Base-by-base conservation (phyloP, 78 protist species). In the Dictyostelium brefeldianum region DNA sequence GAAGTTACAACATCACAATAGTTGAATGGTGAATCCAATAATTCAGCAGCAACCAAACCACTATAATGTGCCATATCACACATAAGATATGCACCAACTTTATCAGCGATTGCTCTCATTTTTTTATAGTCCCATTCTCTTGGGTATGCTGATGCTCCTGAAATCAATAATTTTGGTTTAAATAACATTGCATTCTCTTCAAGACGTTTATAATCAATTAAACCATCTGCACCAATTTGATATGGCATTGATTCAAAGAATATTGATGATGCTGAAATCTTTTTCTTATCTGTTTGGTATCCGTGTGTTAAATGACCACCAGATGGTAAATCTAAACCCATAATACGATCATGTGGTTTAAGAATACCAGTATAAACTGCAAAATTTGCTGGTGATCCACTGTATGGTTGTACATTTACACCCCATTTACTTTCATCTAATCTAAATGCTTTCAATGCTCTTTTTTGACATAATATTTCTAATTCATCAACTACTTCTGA, bases 231-330 rank as follows among this genome's bases (percentile, higher is more conserved):
- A 31, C 75, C 81, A 70, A 90, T 78, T 71, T 95, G 97, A 97
- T 99, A 99, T 20, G 99, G 99, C 96, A 99, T 81, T 20, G 99
- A 96, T 95, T 98, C 99, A 80, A 98, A 99, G 97, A 80, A 99
- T 85, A 98, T 89, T 25, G 99, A 98, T 15, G 99, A 89, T 27
- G 99, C 98, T 11, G 98, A 92, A 47, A 99, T 85, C 82, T 94
- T 83, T 90, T 98, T 98, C 91, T 75, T 99, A n/a, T 96, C 98
- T 9, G 99, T 98, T 95, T 92, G 95, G 96, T 95, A 99, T 56
- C 99, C 99, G 65, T 98, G 99, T 10, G 99, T 97, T 50, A 99
- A 94, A 83, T 99, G 99, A 17, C 99, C 99, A 11, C 99, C 99
- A 25, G 82, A 75, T 57, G 99, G 99, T 41, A 99, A 97, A 90